A percentile compares a stretch with the other conserved stretches of the same genome.
Conservation (phyloP, 2,329 filamentous ascomycete species). For the Metarhizium guizhouense region DNA sequence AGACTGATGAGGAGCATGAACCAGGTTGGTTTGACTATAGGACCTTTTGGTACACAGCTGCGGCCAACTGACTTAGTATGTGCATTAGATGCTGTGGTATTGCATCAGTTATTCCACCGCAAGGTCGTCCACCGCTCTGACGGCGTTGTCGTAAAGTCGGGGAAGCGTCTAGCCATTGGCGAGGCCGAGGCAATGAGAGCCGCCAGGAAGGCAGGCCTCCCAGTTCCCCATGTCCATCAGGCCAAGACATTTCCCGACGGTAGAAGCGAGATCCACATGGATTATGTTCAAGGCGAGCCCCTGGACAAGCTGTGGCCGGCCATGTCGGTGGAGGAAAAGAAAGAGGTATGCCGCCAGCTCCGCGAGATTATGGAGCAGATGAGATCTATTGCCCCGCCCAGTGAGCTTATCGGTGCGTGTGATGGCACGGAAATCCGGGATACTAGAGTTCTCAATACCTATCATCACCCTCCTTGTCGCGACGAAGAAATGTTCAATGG, state of each 20-base stretch:
- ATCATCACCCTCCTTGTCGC: slow-evolving; percentile 12
- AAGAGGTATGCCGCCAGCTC: slow-evolving; percentile 15
- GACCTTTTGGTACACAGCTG: background rate
- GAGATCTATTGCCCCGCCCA: slow-evolving; percentile 14
- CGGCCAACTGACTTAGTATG: no score
- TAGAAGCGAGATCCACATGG: slow-evolving; percentile 15
- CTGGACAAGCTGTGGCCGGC: slow-evolving; percentile 18
- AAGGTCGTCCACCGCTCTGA: slow-evolving; percentile 14
- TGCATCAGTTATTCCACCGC: slow-evolving; percentile 14
- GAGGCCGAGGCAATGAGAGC: slow-evolving; percentile 18
- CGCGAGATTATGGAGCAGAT: slow-evolving; percentile 15
- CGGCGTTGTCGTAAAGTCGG: slow-evolving; percentile 17
- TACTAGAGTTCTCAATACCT: slow-evolving; percentile 12
- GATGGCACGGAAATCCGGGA: slow-evolving; percentile 18
- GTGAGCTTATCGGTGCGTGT: slow-evolving; percentile 16
- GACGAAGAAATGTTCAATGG: slow-evolving; percentile 17
- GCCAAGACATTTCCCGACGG: slow-evolving; percentile 11
- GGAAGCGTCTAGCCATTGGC: slow-evolving; percentile 12
- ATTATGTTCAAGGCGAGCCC: slow-evolving; percentile 15
- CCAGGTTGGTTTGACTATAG: slow-evolving; percentile 10
- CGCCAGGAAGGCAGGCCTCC: slow-evolving; percentile 11
- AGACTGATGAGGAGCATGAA: slow-evolving; percentile 15
- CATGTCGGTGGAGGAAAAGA: slow-evolving; percentile 14
- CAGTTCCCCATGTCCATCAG: slow-evolving; percentile 13
- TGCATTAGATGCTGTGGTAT: slow-evolving; percentile 10